Evolutionary conservation across 177 flowering plant species (phyloP).

Genomic region (Telopea speciosissima): DNA sequence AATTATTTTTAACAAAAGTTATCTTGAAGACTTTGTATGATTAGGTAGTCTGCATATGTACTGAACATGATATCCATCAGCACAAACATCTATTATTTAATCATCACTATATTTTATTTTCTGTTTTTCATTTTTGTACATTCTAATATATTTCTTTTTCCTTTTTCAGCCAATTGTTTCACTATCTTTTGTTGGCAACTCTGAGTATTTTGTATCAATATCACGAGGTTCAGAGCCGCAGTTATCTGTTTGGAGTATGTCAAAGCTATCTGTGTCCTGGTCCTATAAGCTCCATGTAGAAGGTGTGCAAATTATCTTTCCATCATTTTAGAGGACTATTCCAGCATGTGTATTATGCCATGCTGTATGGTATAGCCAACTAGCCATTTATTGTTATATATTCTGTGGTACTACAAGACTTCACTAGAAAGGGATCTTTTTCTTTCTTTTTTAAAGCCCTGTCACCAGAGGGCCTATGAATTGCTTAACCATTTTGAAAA

Average conservation of each 20-base stretch:
- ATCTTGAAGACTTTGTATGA: not conserved
- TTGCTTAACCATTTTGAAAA: too few species aligned
- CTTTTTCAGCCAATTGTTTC: conserved; percentile 48
- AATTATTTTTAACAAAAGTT: too few species aligned
- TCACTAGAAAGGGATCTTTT: not conserved
- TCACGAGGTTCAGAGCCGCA: conserved; percentile 61
- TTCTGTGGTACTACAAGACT: not conserved
- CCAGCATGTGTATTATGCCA: not conserved
- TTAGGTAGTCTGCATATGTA: not conserved
- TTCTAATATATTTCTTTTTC: not conserved
- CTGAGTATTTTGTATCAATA: conserved; percentile 64
- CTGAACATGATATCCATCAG: not conserved
- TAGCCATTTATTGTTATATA: not conserved
- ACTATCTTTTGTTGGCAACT: conserved; percentile 66
- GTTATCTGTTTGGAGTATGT: conserved; percentile 72
- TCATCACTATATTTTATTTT: not conserved
- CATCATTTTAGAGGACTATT: not conserved
- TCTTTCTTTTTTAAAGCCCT: too few species aligned
- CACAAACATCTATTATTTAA: not conserved
- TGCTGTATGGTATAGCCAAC: not conserved
- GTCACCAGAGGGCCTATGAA: too few species aligned
- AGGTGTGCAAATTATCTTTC: conserved; percentile 41
- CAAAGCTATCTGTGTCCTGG: conserved; percentile 64
- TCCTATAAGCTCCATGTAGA: conserved; percentile 67
- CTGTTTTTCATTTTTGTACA: not conserved